Percentiles rank a stretch among this genome's conserved stretches.
Evolutionary conservation across 495 filamentous ascomycete species (phyloP).

Genomic region (Hypoxylon cercidicola): DNA sequence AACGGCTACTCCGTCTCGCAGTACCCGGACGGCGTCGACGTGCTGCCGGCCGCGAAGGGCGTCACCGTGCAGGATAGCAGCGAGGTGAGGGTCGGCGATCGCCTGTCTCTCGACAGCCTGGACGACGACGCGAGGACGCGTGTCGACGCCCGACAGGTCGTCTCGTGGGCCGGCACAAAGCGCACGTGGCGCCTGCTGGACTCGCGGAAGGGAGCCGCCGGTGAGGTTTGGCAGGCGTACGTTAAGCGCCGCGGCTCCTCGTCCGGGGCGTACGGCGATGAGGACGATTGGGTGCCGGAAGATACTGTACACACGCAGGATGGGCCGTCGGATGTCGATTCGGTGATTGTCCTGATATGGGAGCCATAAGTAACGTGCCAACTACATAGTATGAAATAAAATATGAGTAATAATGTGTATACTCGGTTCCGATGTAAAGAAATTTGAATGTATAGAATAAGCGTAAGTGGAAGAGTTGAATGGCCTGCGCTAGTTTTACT

Average conservation of each 20-base stretch:
- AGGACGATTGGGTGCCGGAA: constrained; percentile 41
- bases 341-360: constrained; percentile 48
- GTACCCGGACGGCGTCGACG: constrained; percentile 55
- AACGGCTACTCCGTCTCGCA: constrained; percentile 66
- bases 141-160: constrained; percentile 20
- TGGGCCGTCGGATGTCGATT: constrained; percentile 43
- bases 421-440: background rate
- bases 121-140: constrained; percentile 22
- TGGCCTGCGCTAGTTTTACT: no score
- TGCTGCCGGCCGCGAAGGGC: constrained; percentile 16
- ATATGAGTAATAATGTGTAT: background rate
- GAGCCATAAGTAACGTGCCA: constrained; percentile 15
- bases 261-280: constrained; percentile 24
- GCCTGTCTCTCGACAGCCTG: constrained; percentile 39
- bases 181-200: constrained; percentile 51
- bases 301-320: constrained; percentile 44
- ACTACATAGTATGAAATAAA: background rate
- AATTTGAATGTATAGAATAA: background rate
- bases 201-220: constrained; percentile 38
- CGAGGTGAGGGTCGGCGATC: constrained; percentile 21
- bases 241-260: constrained; percentile 43
- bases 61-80: constrained; percentile 38
- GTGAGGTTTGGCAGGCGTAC: constrained; percentile 54
- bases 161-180: constrained; percentile 47
- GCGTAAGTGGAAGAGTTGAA: background rate